Base-by-base conservation (phyloP, 805 yeast species). In the Candida namnaoensis region DNA sequence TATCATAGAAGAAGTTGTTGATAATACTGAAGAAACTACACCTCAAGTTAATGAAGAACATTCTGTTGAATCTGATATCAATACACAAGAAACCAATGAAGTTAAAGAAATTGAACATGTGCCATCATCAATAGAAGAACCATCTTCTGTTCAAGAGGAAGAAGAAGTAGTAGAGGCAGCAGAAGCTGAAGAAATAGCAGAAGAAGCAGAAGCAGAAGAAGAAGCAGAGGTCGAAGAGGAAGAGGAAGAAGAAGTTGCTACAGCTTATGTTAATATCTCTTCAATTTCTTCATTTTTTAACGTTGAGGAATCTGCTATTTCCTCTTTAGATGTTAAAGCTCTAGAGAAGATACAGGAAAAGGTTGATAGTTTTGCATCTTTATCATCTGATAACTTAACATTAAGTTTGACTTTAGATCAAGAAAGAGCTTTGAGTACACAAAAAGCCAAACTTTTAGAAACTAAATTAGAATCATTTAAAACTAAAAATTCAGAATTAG, bases 351-450 rank as follows among this genome's bases (percentile, higher is more conserved):
- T 72, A 5, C 51, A 56, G 27, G 44, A 44, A 3, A 64, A 58
- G 39, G 44, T 66, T 14, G 48, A 51, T 5, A 69, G 67, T 38
- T 55, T 63, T 36, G 59, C 66, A 30, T 54, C 56, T 9, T 39
- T 70, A 35, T 58, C 61, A 42, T 65, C 74, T 1, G 64, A 62
- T 37, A 64, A 62, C 38, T 42, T 65, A 38, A 50, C 62, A 3
- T 35, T 65, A 27, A 66, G 63, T 42, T 60, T 71, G 11, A 59
- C 61, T n/a, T 52, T 64, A 14, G 75, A 72, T 41, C 73, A 68
- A 41, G 46, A 57, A 14, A 61, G 62, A 19, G 68, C 64, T 34
- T 44, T 65, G 1, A 51, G 56, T 1, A 43, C 50, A 8, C 64
- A 60, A 42, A 66, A 59, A 39, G 41, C 58, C 6, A 67, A 62